A percentile compares a stretch with the other conserved stretches of the same genome.
Conservation (phyloP, 1,284 basidiomycete species). For the Puccinia horiana region DNA sequence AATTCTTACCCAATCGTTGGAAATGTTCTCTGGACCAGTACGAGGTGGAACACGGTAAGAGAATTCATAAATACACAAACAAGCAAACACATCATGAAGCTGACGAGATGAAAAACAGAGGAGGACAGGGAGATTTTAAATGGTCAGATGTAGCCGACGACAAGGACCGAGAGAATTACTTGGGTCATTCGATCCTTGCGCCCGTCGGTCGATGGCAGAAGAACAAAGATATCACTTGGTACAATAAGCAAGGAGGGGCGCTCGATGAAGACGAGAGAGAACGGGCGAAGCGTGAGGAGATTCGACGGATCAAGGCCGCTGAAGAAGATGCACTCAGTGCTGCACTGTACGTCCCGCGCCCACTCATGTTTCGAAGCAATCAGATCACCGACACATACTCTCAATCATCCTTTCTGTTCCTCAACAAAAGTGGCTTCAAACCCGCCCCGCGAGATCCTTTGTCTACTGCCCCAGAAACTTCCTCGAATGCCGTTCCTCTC, state of each 20-base stretch:
- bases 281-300: slow-evolving; percentile 66
- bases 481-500: slow-evolving; percentile 30
- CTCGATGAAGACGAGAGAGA: slow-evolving; percentile 59
- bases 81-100: neutral
- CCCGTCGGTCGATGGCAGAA: slow-evolving; percentile 92
- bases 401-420: neutral
- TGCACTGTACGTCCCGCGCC: slow-evolving; percentile 66
- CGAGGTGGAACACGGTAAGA: slow-evolving; percentile 45
- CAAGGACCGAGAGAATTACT: slow-evolving; percentile 88
- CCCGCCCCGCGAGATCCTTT: slow-evolving; percentile 11
- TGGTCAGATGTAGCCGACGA: slow-evolving; percentile 86
- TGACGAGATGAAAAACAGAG: slow-evolving; percentile 60
- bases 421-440: slow-evolving; percentile 49
- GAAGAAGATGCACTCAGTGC: slow-evolving; percentile 81
- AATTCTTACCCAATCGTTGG: neutral
- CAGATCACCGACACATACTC: neutral
- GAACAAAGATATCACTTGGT: slow-evolving; percentile 41
- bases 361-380: slow-evolving; percentile 30
- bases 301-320: slow-evolving; percentile 75
- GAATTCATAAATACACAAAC: neutral
- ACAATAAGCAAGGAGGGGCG: slow-evolving; percentile 62
- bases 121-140: slow-evolving; percentile 86
- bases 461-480: slow-evolving; percentile 6
- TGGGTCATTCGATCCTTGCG: slow-evolving; percentile 86
- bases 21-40: slow-evolving; percentile 46